phyloP scores from a whole-genome alignment of 331 rosid genomes.

The Acacia concinna region DNA sequence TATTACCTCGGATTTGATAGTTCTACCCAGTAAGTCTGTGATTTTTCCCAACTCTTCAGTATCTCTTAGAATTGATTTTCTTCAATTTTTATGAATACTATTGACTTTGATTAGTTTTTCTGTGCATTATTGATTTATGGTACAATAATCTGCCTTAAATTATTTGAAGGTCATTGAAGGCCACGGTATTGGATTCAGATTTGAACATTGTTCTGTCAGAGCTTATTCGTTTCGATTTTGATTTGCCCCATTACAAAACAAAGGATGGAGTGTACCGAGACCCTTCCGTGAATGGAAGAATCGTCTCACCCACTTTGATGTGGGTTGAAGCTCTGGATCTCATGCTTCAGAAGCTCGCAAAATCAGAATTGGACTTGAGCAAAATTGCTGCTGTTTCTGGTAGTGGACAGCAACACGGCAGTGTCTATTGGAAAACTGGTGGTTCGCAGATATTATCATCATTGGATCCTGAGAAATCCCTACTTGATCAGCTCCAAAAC shows the following conservation, averaged over 20 bases:
- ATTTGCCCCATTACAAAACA: slow-evolving; percentile 81
- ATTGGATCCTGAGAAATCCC: slow-evolving; percentile 60
- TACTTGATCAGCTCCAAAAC: slow-evolving; percentile 59
- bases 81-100: background rate
- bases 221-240: slow-evolving; percentile 78
- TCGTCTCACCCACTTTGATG: slow-evolving; percentile 92
- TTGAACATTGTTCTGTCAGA: slow-evolving; percentile 72
- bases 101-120: background rate
- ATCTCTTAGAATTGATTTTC: background rate
- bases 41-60: slow-evolving; percentile 17
- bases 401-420: slow-evolving; percentile 97
- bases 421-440: slow-evolving; percentile 93
- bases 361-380: slow-evolving; percentile 62
- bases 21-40: slow-evolving; percentile 75
- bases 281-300: slow-evolving; percentile 60
- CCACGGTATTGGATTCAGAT: slow-evolving; percentile 77
- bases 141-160: background rate
- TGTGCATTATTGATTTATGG: background rate
- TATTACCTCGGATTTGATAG: slow-evolving; percentile 88
- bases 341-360: slow-evolving; percentile 60
- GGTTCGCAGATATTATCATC: slow-evolving; percentile 62
- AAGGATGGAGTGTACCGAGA: slow-evolving; percentile 92
- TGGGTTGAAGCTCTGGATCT: slow-evolving; percentile 97
- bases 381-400: slow-evolving; percentile 83
- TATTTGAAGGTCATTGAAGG: slow-evolving; percentile 84